phyloP scores from a whole-genome alignment of 23 red algal species.

The Gracilariopsis chorda region DNA sequence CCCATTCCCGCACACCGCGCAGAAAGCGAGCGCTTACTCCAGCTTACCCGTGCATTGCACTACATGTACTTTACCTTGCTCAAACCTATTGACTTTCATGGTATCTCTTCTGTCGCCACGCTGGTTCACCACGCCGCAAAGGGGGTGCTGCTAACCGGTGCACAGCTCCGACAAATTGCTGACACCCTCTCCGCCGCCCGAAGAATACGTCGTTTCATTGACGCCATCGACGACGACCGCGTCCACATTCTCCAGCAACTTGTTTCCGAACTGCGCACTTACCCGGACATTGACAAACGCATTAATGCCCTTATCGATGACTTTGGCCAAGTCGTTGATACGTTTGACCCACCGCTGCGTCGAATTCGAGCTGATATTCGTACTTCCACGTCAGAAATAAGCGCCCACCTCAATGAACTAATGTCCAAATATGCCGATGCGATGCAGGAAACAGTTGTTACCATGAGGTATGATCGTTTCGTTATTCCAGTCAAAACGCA shows the following conservation, averaged over 20 bases:
- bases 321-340: slow-evolving; percentile 60
- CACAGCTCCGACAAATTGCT: slow-evolving; percentile 63
- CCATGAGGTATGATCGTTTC: slow-evolving; percentile 83
- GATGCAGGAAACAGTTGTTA: slow-evolving; percentile 78
- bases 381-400: background rate
- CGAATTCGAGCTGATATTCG: slow-evolving; percentile 32
- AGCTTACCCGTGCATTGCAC: slow-evolving; percentile 46
- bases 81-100: slow-evolving; percentile 42
- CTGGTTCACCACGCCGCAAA: slow-evolving; percentile 12
- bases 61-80: slow-evolving; percentile 23
- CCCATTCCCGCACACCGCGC: slow-evolving; percentile 1
- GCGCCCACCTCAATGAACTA: background rate
- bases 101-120: background rate
- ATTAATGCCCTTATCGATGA: slow-evolving; percentile 69
- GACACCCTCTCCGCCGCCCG: slow-evolving; percentile 42
- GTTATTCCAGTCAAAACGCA: slow-evolving; percentile 91
- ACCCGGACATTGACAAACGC: slow-evolving; percentile 20
- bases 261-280: slow-evolving; percentile 23
- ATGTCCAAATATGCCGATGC: slow-evolving; percentile 56
- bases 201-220: slow-evolving; percentile 29
- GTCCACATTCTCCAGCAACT: slow-evolving; percentile 6
- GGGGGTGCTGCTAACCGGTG: slow-evolving; percentile 45
- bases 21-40: slow-evolving; percentile 45
- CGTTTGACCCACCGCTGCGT: slow-evolving; percentile 40
- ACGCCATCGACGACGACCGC: slow-evolving; percentile 12